Evolutionary conservation across 1,139 yeast species (phyloP).

Genomic region (Yamadazyma triangularis): DNA sequence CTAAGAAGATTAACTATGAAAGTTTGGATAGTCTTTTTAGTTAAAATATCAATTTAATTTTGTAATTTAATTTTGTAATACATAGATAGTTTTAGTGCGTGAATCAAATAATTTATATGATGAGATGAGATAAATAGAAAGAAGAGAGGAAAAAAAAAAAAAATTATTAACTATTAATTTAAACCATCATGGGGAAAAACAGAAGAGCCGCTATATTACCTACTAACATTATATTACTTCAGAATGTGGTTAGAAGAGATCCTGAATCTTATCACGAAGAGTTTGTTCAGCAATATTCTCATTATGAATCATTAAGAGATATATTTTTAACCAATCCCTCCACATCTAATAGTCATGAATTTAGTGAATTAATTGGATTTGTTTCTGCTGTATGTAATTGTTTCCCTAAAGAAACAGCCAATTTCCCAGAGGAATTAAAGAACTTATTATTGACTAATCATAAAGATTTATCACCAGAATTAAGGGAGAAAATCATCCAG

Average conservation of each 20-base stretch:
- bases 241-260: slow-evolving; percentile 88
- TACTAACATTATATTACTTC: slow-evolving; percentile 83
- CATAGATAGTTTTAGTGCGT: background rate
- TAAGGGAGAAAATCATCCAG: slow-evolving; percentile 88
- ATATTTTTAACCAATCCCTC: slow-evolving; percentile 69
- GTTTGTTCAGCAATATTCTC: slow-evolving; percentile 85
- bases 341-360: slow-evolving; percentile 63
- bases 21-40: slow-evolving; percentile 73
- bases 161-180: background rate
- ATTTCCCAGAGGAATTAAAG: slow-evolving; percentile 77
- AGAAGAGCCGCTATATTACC: slow-evolving; percentile 92
- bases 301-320: slow-evolving; percentile 86
- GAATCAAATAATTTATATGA: background rate
- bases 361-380: slow-evolving; percentile 82
- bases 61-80: background rate
- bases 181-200: slow-evolving; percentile 62
- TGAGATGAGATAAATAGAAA: slow-evolving; percentile 6
- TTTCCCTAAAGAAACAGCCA: slow-evolving; percentile 82
- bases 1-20: slow-evolving; percentile 83
- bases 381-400: slow-evolving; percentile 88
- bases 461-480: slow-evolving; percentile 73
- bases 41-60: too few species aligned
- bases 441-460: slow-evolving; percentile 68
- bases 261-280: slow-evolving; percentile 94
- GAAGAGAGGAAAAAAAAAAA: too few species aligned